A percentile compares a stretch with the other conserved stretches of the same genome.
These are phyloP conservation scores for Penicillium oxalicum DNA, from an alignment of 2,329 filamentous ascomycete species.

Conservation along the genomic window DNA sequence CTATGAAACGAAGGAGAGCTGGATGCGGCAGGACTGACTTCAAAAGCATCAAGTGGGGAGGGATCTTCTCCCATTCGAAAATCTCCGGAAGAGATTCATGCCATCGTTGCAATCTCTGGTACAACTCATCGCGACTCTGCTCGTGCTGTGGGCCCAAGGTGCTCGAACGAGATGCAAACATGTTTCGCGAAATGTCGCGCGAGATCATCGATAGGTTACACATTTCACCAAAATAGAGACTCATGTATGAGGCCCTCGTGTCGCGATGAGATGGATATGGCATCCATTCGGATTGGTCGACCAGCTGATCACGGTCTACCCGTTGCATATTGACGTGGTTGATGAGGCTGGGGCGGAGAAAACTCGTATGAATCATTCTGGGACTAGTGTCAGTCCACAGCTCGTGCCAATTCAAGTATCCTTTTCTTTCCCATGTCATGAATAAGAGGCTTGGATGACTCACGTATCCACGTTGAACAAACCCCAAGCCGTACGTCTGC, in stretches of 20 bases:
- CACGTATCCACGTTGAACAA: conserved; percentile 37
- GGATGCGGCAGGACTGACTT: conserved; percentile 16
- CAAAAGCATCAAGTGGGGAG: conserved; percentile 31
- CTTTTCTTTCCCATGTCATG: too few relatives aligned
- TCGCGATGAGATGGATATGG: conserved; percentile 31
- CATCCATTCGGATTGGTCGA: conserved; percentile 23
- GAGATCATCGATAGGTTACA: conserved; percentile 32
- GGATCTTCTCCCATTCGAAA: conserved; percentile 18
- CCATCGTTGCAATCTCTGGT: conserved; percentile 28
- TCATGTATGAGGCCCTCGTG: conserved; percentile 22
- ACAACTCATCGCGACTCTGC: conserved; percentile 25
- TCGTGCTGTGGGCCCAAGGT: conserved; percentile 5
- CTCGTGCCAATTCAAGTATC: too few relatives aligned
- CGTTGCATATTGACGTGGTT: conserved; percentile 29
- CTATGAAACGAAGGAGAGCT: too few relatives aligned
- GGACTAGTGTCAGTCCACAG: not conserved
- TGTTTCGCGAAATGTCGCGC: conserved; percentile 29
- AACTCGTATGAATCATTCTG: conserved; percentile 32
- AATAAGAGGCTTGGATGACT: conserved; percentile 6
- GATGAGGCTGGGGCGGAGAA: conserved; percentile 32
- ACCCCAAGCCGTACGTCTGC: conserved; percentile 32
- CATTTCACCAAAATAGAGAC: conserved; percentile 30
- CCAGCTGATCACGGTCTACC: conserved; percentile 8
- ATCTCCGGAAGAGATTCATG: conserved; percentile 24
- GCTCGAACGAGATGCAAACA: conserved; percentile 23